Conservation (phyloP, 208 protist genomes). For the Trypanosoma mega region DNA sequence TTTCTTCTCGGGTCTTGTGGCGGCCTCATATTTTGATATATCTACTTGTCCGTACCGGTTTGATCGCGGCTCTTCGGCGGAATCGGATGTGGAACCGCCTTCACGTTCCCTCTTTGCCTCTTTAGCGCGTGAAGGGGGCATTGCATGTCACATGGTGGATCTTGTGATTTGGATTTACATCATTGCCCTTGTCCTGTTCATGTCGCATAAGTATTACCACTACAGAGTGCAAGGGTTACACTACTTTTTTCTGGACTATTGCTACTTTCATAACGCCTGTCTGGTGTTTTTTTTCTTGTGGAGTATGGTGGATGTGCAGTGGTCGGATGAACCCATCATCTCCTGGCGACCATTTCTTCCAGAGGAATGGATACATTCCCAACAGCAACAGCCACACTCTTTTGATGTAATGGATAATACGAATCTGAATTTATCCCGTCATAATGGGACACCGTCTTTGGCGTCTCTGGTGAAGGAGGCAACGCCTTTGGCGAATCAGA, state of each 20-base stretch:
- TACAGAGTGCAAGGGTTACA: slow-evolving; percentile 56
- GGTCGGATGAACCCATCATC: slow-evolving; percentile 45
- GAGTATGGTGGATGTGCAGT: slow-evolving; percentile 52
- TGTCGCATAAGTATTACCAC: slow-evolving; percentile 57
- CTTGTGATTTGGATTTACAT: slow-evolving; percentile 70
- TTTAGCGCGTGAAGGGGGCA: slow-evolving; percentile 28
- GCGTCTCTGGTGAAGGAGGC: slow-evolving; percentile 12
- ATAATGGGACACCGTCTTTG: background rate
- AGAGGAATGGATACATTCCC: slow-evolving; percentile 12
- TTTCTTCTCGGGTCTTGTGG: slow-evolving; percentile 46
- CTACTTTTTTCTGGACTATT: slow-evolving; percentile 78
- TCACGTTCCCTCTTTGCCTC: slow-evolving; percentile 23
- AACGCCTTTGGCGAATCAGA: slow-evolving; percentile 25
- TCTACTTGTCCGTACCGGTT: slow-evolving; percentile 60
- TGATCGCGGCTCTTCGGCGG: slow-evolving; percentile 19
- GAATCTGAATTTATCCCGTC: background rate
- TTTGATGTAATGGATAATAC: no score
- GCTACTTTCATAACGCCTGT: slow-evolving; percentile 68
- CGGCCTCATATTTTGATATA: slow-evolving; percentile 58
- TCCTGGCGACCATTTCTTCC: slow-evolving; percentile 38
- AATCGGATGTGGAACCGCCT: background rate
- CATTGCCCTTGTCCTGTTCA: slow-evolving; percentile 40
- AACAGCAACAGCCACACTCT: background rate
- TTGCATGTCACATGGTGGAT: slow-evolving; percentile 65
- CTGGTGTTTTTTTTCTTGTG: slow-evolving; percentile 56